A percentile compares a stretch with the other conserved stretches of the same genome.
Evolutionary conservation across 2,329 filamentous ascomycete species (phyloP).

Genomic region (Epichloe bromicola): DNA sequence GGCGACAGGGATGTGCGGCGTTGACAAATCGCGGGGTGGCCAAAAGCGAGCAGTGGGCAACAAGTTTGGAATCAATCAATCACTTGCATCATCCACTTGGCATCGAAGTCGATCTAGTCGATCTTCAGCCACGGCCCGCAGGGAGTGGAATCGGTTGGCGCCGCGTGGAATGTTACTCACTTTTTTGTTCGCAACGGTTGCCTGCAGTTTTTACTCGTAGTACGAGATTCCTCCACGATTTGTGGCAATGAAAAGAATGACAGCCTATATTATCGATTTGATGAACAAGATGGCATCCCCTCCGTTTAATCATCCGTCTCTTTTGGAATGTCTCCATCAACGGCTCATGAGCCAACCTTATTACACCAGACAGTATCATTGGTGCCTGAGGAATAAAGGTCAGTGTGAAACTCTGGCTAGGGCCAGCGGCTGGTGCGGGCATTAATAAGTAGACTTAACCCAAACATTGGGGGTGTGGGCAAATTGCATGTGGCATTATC

Average conservation of each 20-base stretch:
- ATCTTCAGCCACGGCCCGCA: conserved; percentile 1
- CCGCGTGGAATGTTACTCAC: not conserved
- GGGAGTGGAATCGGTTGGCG: not conserved
- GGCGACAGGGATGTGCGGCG: not conserved
- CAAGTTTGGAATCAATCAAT: conserved; percentile 8
- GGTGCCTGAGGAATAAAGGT: conserved; percentile 7
- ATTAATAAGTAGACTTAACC: not conserved
- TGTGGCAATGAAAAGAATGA: no score
- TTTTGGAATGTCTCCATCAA: not conserved
- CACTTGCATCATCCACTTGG: not conserved
- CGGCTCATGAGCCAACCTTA: not conserved
- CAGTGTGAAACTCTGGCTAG: not conserved
- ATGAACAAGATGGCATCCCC: no score
- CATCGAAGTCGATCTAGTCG: conserved; percentile 8
- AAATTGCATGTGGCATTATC: conserved; percentile 3
- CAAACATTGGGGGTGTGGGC: not conserved
- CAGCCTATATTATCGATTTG: no score
- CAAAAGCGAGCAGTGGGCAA: not conserved
- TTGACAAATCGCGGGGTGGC: conserved; percentile 6
- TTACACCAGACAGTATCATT: not conserved
- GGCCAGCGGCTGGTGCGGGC: not conserved
- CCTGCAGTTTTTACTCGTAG: not conserved
- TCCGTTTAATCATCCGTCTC: no score
- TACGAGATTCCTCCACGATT: no score
- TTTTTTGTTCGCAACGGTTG: not conserved